Conservation (phyloP, 805 yeast genomes). For the Candida odintsovae region DNA sequence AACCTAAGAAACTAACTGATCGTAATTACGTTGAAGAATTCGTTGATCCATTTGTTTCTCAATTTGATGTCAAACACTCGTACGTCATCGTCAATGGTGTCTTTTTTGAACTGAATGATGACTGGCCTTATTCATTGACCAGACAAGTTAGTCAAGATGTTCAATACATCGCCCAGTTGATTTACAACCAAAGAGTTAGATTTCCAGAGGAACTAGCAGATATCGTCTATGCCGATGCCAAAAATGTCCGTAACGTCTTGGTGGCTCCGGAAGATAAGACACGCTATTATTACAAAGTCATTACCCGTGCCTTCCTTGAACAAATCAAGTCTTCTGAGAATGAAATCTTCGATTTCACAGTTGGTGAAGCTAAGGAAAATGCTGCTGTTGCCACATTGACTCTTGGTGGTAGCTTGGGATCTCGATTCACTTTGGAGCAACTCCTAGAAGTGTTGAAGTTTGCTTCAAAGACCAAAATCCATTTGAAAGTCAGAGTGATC, state of each 20-base stretch:
- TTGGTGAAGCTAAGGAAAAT: slow-evolving; percentile 5
- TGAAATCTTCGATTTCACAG: slow-evolving; percentile 20
- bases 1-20: slow-evolving; percentile 10
- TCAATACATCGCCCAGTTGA: slow-evolving; percentile 19
- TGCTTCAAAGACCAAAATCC: slow-evolving; percentile 20
- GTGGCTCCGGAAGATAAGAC: slow-evolving; percentile 44
- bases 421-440: slow-evolving; percentile 35
- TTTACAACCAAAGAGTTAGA: slow-evolving; percentile 19
- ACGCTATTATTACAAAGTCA: slow-evolving; percentile 25
- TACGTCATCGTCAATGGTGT: slow-evolving; percentile 71
- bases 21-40: slow-evolving; percentile 16
- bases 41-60: slow-evolving; percentile 23
- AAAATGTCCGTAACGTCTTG: slow-evolving; percentile 38
- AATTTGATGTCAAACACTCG: slow-evolving; percentile 41
- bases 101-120: slow-evolving; percentile 41
- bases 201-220: slow-evolving; percentile 27
- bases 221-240: slow-evolving; percentile 37
- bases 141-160: slow-evolving; percentile 53
- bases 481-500: slow-evolving; percentile 35
- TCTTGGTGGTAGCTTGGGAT: slow-evolving; percentile 52
- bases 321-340: slow-evolving; percentile 1
- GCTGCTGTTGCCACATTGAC: slow-evolving; percentile 38
- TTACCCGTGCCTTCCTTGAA: slow-evolving; percentile 13
- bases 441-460: slow-evolving; percentile 30
- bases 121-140: slow-evolving; percentile 52